Percentiles rank a stretch among this genome's conserved stretches.
These are phyloP conservation scores for Xylariaceae sp. DNA, from an alignment of 2,329 filamentous ascomycete species.

Conservation along the genomic window DNA sequence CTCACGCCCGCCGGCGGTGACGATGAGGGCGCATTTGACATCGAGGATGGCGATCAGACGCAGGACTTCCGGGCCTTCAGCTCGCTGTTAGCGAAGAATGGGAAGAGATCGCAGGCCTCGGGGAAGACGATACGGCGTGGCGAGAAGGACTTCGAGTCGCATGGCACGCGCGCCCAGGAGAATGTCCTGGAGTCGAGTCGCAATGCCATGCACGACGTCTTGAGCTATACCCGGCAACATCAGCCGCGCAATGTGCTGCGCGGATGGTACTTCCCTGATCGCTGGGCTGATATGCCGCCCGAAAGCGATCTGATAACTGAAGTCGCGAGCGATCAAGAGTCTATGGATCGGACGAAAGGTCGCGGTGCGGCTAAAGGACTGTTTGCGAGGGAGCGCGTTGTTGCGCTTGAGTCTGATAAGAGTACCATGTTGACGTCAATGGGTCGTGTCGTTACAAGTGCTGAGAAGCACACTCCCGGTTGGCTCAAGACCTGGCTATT, in stretches of 20 bases:
- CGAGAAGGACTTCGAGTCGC: conserved; percentile 95
- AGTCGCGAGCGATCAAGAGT: neutral
- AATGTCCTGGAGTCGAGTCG: conserved; percentile 74
- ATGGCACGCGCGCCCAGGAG: conserved; percentile 78
- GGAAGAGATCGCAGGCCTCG: conserved; percentile 31
- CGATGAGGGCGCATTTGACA: conserved; percentile 21
- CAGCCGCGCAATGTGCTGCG: conserved; percentile 59
- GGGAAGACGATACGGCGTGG: conserved; percentile 76
- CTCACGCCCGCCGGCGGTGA: conserved; percentile 18
- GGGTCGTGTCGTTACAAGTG: conserved; percentile 56
- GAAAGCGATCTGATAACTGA: conserved; percentile 16
- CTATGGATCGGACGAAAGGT: conserved; percentile 21
- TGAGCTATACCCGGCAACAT: conserved; percentile 72
- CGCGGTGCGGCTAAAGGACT: conserved; percentile 32
- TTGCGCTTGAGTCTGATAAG: conserved; percentile 63
- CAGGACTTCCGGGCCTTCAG: conserved; percentile 79
- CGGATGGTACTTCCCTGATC: conserved; percentile 68
- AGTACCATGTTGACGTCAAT: conserved; percentile 71
- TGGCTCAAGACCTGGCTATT: conserved; percentile 71
- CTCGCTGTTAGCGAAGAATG: conserved; percentile 41
- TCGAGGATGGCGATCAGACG: conserved; percentile 26
- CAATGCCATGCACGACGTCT: conserved; percentile 80
- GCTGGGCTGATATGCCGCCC: conserved; percentile 37
- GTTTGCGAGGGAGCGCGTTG: conserved; percentile 46
- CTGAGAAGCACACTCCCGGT: conserved; percentile 49